Evolutionary conservation across 2,329 filamentous ascomycete species (phyloP), one percentile per base, ranked within the genome.

Genomic region (Sphaerulina vaccinii): DNA sequence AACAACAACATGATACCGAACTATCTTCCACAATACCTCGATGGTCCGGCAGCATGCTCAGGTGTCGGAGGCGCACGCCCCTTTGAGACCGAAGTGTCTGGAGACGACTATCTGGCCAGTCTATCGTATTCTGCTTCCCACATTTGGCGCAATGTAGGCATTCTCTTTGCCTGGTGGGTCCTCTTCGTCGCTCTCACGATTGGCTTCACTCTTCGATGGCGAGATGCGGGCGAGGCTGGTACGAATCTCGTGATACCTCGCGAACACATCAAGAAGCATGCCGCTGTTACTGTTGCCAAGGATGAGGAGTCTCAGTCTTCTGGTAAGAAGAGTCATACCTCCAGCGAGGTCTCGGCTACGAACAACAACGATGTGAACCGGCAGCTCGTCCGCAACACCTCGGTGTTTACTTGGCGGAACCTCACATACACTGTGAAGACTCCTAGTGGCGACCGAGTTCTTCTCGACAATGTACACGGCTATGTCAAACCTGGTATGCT

Each of bases 331-430:
- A 37, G n/a, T n/a, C n/a, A 54, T 33, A 35, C 29, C 38, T 43
- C 45, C 23, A 54, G 49, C n/a, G 38, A 44, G 8, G 41, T n/a
- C n/a, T n/a, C n/a, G n/a, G n/a, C n/a, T n/a, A n/a, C n/a, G n/a
- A n/a, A n/a, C n/a, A n/a, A n/a, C n/a, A n/a, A 45, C 8, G 53
- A 58, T 33, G 32, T 60, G 15, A 51, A 60, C 13, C 40, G 22
- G n/a, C 58, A 60, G 33, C 72, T 87, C 1, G 69, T 84, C 24
- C 78, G 78, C 21, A 87, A 87, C 65, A 85, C 79, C 0, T 84
- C 82, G 0, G 75, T 87, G 0, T 88, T 95, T 51, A 95, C 90
- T 0, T 96, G 90, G 87, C 87, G 92, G 67, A 78, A 87, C 58
- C 82, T 96, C 54, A 88, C 85, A 65, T 96, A 96, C 67, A 86